Evolutionary conservation across 2,329 filamentous ascomycete species (phyloP).

Genomic region (Arthrobotrys entomopaga): DNA sequence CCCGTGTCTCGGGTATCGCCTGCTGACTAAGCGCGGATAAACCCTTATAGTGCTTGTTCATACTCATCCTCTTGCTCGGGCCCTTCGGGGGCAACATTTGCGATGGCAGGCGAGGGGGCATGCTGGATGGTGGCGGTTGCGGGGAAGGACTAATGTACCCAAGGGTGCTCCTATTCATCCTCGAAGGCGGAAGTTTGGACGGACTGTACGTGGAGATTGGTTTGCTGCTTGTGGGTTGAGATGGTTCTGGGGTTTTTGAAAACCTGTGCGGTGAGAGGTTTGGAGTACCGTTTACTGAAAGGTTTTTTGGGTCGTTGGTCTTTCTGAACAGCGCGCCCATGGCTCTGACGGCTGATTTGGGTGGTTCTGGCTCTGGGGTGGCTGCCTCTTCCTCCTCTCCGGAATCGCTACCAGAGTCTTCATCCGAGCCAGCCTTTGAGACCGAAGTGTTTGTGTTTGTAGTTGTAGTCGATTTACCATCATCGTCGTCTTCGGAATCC

Average conservation of each 20-base stretch:
- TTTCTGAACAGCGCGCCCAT: conserved; percentile 36
- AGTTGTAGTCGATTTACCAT: conserved; percentile 5
- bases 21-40: conserved; percentile 48
- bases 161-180: conserved; percentile 50
- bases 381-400: conserved; percentile 8
- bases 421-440: conserved; percentile 7
- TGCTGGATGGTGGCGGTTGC: conserved; percentile 47
- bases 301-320: not conserved
- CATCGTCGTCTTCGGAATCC: conserved; percentile 20
- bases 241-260: conserved; percentile 43
- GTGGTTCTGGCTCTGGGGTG: conserved; percentile 4
- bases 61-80: conserved; percentile 27
- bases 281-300: conserved; percentile 16
- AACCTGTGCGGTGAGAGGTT: conserved; percentile 13
- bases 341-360: conserved; percentile 26
- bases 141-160: conserved; percentile 52
- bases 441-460: conserved; percentile 6
- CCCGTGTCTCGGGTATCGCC: conserved; percentile 44
- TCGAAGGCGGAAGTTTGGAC: conserved; percentile 42
- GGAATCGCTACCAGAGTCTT: conserved; percentile 11
- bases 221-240: not conserved
- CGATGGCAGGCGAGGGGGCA: conserved; percentile 42
- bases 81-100: conserved; percentile 35
- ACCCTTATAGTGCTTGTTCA: conserved; percentile 43
- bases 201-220: not conserved